Conservation (phyloP, 2,329 filamentous ascomycete species). For the Xylariaceae sp. region DNA sequence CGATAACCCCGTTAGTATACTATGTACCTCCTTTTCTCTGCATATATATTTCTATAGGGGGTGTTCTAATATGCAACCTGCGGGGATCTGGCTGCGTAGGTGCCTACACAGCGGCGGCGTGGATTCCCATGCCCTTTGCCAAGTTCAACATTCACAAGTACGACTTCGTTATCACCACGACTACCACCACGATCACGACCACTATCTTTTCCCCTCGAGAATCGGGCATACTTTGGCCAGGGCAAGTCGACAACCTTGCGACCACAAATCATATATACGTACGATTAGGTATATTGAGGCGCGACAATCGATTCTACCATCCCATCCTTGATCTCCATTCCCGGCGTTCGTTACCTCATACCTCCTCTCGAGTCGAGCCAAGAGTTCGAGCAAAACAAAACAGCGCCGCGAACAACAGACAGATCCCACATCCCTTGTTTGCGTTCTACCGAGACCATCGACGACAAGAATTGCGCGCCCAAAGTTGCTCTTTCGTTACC, state of each 20-base stretch:
- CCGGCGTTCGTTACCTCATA: constrained; percentile 12
- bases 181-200: neutral
- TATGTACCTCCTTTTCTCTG: too few relatives aligned
- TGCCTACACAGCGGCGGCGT: too few relatives aligned
- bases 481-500: too few relatives aligned
- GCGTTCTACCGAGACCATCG: neutral
- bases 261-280: neutral
- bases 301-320: neutral
- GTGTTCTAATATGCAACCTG: too few relatives aligned
- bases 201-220: too few relatives aligned
- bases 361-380: neutral
- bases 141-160: neutral
- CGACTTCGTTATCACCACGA: constrained; percentile 2
- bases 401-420: neutral
- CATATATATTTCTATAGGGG: too few relatives aligned
- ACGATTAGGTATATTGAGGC: too few relatives aligned
- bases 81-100: too few relatives aligned
- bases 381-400: constrained; percentile 4
- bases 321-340: neutral
- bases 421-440: neutral
- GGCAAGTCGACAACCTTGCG: neutral
- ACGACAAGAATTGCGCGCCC: too few relatives aligned
- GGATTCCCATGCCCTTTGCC: too few relatives aligned
- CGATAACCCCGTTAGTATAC: too few relatives aligned
- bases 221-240: too few relatives aligned